Percentiles rank a stretch among this genome's conserved stretches.
Evolutionary conservation across 148 eudicot genomes (phyloP).

Genomic region (Talinum fruticosum): DNA sequence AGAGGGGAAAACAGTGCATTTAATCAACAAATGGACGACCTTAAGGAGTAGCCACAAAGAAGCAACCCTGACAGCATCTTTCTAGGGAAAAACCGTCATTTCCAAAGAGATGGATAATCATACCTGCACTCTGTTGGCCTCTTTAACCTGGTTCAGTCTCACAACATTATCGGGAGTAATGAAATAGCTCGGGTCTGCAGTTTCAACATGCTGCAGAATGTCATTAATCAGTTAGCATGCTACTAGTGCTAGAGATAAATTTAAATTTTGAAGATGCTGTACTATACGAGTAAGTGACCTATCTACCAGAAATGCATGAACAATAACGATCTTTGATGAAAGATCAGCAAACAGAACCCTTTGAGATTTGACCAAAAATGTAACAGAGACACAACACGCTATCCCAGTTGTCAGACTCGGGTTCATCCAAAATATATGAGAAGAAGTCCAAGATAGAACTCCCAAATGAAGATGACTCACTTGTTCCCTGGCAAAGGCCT

Average conservation of each 20-base stretch:
- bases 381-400: neutral
- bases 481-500: slow-evolving; percentile 88
- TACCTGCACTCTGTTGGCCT: slow-evolving; percentile 76
- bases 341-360: neutral
- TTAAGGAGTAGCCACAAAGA: too few species aligned
- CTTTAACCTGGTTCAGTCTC: slow-evolving; percentile 69
- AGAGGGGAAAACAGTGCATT: too few species aligned
- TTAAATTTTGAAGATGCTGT: neutral
- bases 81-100: too few species aligned
- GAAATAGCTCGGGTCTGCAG: slow-evolving; percentile 47
- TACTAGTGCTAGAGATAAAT: neutral
- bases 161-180: slow-evolving; percentile 62
- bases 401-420: neutral
- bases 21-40: too few species aligned
- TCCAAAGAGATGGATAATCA: slow-evolving; percentile 9
- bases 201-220: slow-evolving; percentile 62
- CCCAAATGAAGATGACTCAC: slow-evolving; percentile 33
- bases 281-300: neutral
- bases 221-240: slow-evolving; percentile 5
- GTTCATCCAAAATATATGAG: neutral
- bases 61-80: neutral
- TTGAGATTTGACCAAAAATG: neutral
- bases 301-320: neutral
- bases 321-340: neutral
- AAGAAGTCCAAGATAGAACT: neutral